Percentiles rank a stretch among this genome's conserved stretches.
phyloP scores from a whole-genome alignment of 1,284 basidiomycete species.

The Inonotus obliquus region DNA sequence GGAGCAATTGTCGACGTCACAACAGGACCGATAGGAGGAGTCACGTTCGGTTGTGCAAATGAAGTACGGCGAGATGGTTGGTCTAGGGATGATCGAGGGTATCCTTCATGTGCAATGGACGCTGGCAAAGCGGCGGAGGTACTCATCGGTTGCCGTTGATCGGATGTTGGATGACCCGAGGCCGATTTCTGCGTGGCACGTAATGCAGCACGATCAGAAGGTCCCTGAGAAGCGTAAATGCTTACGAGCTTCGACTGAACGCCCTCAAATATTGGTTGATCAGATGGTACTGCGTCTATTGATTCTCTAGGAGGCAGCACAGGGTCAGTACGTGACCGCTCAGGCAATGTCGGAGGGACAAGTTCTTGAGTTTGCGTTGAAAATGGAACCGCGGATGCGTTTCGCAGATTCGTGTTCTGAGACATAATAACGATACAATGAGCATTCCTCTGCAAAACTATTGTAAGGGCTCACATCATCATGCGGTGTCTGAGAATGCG shows the following conservation, averaged over 20 bases:
- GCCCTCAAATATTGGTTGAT: not conserved
- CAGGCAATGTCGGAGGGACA: not conserved
- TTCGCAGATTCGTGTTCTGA: conserved; percentile 4
- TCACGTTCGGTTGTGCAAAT: not conserved
- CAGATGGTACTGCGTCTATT: not conserved
- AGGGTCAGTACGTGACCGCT: conserved; percentile 3
- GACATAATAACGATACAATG: not conserved
- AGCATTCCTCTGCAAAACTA: not conserved
- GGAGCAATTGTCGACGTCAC: not conserved
- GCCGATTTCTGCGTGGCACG: conserved; percentile 5
- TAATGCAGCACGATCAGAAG: conserved; percentile 11
- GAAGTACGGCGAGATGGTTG: not conserved
- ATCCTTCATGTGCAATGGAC: not conserved
- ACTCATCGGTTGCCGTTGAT: not conserved
- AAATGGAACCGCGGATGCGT: not conserved
- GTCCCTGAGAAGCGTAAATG: conserved; percentile 18
- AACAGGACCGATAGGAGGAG: not conserved
- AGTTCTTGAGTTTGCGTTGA: not conserved
- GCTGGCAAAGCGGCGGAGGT: not conserved
- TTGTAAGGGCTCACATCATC: not conserved
- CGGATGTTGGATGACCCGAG: not conserved
- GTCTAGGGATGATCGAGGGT: not conserved
- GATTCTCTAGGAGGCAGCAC: not conserved
- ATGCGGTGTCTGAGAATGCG: not conserved
- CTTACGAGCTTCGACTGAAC: conserved; percentile 13